Conservation (phyloP, 2,329 filamentous ascomycete species). For the Apiospora aurea region DNA sequence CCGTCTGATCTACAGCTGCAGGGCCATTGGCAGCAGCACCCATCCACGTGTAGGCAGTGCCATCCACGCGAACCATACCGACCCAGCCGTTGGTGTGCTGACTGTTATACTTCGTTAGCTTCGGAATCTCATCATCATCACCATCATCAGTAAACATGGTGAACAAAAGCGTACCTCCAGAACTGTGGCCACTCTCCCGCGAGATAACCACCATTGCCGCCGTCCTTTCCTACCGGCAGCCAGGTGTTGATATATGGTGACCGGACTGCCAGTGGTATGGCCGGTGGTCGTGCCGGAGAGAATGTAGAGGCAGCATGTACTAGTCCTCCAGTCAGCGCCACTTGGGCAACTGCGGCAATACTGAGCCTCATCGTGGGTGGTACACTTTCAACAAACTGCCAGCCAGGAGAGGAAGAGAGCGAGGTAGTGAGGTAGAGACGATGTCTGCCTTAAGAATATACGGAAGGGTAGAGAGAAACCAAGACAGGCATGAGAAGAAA, state of each 20-base stretch:
- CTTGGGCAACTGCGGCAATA: slow-evolving; percentile 34
- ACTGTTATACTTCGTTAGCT: slow-evolving; percentile 42
- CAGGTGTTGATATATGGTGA: slow-evolving; percentile 79
- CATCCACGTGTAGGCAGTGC: slow-evolving; percentile 71
- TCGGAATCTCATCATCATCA: background rate
- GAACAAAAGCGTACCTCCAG: slow-evolving; percentile 59
- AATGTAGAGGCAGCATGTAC: slow-evolving; percentile 59
- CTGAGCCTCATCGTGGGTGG: slow-evolving; percentile 37
- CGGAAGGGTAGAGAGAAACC: background rate
- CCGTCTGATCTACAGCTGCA: slow-evolving; percentile 63
- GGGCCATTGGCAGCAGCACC: slow-evolving; percentile 58
- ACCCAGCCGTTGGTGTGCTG: slow-evolving; percentile 69
- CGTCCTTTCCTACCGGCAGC: slow-evolving; percentile 67
- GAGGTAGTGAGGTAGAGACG: background rate
- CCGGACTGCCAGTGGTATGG: slow-evolving; percentile 75
- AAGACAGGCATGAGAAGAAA: background rate
- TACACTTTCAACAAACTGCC: background rate
- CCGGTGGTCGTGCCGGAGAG: slow-evolving; percentile 68
- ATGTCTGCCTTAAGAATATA: background rate
- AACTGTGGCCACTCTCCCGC: slow-evolving; percentile 74
- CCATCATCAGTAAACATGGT: background rate
- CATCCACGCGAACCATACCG: slow-evolving; percentile 74
- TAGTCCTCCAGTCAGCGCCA: slow-evolving; percentile 39
- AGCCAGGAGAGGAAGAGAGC: background rate
- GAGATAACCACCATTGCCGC: slow-evolving; percentile 70